Evolutionary conservation across 2,329 filamentous ascomycete genomes (phyloP).

Genomic region (Aspergillus tanneri): DNA sequence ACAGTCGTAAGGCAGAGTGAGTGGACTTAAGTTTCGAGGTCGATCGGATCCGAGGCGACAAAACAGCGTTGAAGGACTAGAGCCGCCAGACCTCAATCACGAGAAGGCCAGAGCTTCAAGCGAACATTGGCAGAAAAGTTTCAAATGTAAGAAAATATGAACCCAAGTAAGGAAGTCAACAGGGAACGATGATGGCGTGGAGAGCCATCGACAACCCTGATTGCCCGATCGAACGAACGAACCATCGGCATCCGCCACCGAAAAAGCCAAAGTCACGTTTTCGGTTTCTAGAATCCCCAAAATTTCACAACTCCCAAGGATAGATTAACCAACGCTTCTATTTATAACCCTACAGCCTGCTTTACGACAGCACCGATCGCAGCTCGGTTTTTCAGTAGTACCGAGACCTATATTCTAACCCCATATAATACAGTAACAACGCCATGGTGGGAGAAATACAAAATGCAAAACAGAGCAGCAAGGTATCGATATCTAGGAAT

Average conservation of each 20-base stretch:
- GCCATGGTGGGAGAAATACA: conserved; percentile 15
- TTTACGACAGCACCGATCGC: neutral
- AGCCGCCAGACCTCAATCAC: conserved; percentile 15
- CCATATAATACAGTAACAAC: conserved; percentile 23
- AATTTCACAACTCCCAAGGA: neutral
- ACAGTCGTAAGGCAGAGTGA: neutral
- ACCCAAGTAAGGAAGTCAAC: neutral
- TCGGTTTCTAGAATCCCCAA: neutral
- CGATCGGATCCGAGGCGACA: neutral
- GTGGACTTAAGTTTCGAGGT: neutral
- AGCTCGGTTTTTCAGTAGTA: neutral
- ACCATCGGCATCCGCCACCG: neutral
- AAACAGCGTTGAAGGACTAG: conserved; percentile 5
- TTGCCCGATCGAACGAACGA: neutral
- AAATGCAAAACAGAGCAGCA: conserved; percentile 9
- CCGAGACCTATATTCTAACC: conserved; percentile 11
- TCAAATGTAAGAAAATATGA: neutral
- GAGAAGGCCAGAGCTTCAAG: neutral
- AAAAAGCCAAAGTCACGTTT: neutral
- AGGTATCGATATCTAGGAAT: conserved; percentile 4
- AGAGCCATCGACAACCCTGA: neutral
- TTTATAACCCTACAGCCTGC: no score
- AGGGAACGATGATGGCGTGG: neutral
- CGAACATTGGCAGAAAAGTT: neutral
- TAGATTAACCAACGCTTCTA: neutral